Evolutionary conservation across 768 basidiomycete species (phyloP).

Genomic region (Tricholoma hemisulphureum): DNA sequence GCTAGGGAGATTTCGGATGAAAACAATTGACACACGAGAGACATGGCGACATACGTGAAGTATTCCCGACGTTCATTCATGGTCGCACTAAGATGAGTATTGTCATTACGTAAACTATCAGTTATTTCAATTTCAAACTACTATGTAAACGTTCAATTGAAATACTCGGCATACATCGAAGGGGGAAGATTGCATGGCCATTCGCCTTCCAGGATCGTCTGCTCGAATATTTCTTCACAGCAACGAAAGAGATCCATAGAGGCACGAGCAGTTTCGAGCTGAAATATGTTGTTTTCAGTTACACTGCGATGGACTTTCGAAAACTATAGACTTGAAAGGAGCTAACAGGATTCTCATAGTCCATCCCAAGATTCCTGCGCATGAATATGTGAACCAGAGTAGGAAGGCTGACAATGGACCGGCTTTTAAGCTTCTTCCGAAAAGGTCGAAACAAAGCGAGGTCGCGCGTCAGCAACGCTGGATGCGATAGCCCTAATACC

Average conservation of each 20-base stretch:
- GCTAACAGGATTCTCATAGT: slow-evolving; percentile 48
- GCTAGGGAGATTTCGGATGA: slow-evolving; percentile 5
- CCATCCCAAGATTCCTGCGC: slow-evolving; percentile 42
- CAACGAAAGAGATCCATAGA: slow-evolving; percentile 54
- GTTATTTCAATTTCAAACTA: background rate
- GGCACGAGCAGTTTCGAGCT: slow-evolving; percentile 52
- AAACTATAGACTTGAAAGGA: slow-evolving; percentile 5
- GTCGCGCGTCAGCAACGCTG: slow-evolving; percentile 53
- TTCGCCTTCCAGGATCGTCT: slow-evolving; percentile 37
- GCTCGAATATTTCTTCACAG: slow-evolving; percentile 49
- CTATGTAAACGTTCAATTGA: slow-evolving; percentile 26
- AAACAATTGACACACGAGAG: slow-evolving; percentile 13
- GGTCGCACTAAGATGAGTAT: background rate
- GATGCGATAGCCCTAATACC: slow-evolving; percentile 52
- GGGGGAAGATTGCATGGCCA: slow-evolving; percentile 55
- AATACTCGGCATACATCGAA: slow-evolving; percentile 30
- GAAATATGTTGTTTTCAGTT: slow-evolving; percentile 3
- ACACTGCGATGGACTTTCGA: slow-evolving; percentile 7
- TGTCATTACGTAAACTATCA: background rate
- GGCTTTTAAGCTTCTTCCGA: slow-evolving; percentile 39
- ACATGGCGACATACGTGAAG: slow-evolving; percentile 9
- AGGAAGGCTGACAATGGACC: slow-evolving; percentile 36
- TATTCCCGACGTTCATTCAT: background rate
- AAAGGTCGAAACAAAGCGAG: slow-evolving; percentile 52
- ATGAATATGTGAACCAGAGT: slow-evolving; percentile 46